Evolutionary conservation across 768 basidiomycete species (phyloP).

Genomic region (Ramaria sp.): DNA sequence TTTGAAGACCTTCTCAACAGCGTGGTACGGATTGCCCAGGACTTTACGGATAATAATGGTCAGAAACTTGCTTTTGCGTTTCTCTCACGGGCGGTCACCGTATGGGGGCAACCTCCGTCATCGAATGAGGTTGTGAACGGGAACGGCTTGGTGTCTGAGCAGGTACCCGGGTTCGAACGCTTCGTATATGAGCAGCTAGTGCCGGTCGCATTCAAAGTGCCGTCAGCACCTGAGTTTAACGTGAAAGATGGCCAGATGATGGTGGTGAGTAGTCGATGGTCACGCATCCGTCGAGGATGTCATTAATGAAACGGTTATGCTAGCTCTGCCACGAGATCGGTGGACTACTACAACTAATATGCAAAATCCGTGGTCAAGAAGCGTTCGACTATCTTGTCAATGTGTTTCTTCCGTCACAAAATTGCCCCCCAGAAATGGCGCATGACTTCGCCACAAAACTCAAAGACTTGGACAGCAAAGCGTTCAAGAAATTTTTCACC

Average conservation of each 20-base stretch:
- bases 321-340: conserved; percentile 89
- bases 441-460: conserved; percentile 70
- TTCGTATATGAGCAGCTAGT: conserved; percentile 85
- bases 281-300: neutral
- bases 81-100: conserved; percentile 52
- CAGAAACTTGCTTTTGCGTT: conserved; percentile 77
- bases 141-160: conserved; percentile 17
- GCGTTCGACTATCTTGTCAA: conserved; percentile 69
- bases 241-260: conserved; percentile 81
- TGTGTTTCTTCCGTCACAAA: conserved; percentile 79
- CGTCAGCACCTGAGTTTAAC: conserved; percentile 72
- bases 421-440: conserved; percentile 72
- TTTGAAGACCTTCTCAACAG: conserved; percentile 70
- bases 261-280: conserved; percentile 49
- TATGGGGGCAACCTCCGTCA: conserved; percentile 50
- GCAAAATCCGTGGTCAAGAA: conserved; percentile 70
- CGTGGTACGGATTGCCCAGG: conserved; percentile 62
- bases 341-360: conserved; percentile 68
- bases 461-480: conserved; percentile 60
- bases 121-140: conserved; percentile 25
- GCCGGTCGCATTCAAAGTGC: conserved; percentile 72
- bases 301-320: neutral
- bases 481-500: conserved; percentile 78
- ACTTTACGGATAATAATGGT: conserved; percentile 61
- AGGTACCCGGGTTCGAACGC: conserved; percentile 81